Percentiles rank a stretch among this genome's conserved stretches.
Evolutionary conservation across 495 filamentous ascomycete species (phyloP).

Genomic region (Talaromyces stipitatus): DNA sequence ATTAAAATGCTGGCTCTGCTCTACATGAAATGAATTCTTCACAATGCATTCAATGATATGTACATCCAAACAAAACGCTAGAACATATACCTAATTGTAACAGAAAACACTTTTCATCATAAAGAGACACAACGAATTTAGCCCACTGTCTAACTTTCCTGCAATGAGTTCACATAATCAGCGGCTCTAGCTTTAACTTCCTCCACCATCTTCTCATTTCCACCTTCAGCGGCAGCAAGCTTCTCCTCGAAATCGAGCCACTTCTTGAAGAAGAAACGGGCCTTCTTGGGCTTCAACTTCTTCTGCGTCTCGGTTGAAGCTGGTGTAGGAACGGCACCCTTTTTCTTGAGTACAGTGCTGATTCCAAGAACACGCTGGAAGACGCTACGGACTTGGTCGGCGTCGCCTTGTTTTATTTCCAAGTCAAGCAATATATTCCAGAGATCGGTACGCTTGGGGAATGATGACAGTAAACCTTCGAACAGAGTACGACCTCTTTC

Average conservation of each 20-base stretch:
- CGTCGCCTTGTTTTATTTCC: conserved; percentile 61
- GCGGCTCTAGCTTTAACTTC: conserved; percentile 66
- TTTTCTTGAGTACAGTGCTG: conserved; percentile 32
- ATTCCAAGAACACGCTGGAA: conserved; percentile 67
- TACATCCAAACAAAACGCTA: not conserved
- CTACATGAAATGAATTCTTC: not conserved
- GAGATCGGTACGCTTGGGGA: conserved; percentile 80
- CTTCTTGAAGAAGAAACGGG: conserved; percentile 73
- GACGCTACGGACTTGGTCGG: conserved; percentile 60
- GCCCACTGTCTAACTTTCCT: conserved; percentile 11
- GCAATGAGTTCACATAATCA: conserved; percentile 55
- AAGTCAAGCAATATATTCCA: conserved; percentile 90
- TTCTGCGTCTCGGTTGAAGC: conserved; percentile 15
- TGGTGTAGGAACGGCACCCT: conserved; percentile 28
- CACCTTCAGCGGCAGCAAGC: conserved; percentile 35
- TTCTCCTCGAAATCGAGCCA: conserved; percentile 78
- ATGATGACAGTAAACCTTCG: conserved; percentile 74
- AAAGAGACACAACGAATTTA: not conserved
- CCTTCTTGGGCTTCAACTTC: conserved; percentile 61
- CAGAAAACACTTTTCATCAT: conserved; percentile 4
- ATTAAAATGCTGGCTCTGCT: too few relatives aligned
- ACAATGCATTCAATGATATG: not conserved
- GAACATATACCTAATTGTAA: not conserved
- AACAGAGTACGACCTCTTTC: conserved; percentile 94
- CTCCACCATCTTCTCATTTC: conserved; percentile 62